A percentile compares a stretch with the other conserved stretches of the same genome.
Evolutionary conservation across 768 basidiomycete species (phyloP).

Genomic region (Psilocybe cyanescens): DNA sequence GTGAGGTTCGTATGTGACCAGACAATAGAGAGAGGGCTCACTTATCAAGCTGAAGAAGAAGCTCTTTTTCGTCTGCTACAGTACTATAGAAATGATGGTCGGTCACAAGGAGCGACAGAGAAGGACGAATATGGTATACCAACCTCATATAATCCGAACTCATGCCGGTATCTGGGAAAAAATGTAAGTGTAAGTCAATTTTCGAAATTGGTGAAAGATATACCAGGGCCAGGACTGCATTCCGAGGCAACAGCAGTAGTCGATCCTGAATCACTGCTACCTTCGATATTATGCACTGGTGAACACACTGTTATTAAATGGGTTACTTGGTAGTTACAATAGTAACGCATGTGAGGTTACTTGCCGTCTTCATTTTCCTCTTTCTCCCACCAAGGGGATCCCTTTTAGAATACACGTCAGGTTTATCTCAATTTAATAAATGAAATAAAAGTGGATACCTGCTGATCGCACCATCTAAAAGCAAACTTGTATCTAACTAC

Average conservation of each 20-base stretch:
- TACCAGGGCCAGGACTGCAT: neutral
- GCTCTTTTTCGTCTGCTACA: too few species aligned
- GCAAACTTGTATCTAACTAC: conserved; percentile 84
- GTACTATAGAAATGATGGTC: too few species aligned
- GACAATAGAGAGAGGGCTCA: neutral
- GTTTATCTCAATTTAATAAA: neutral
- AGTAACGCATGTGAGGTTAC: too few species aligned
- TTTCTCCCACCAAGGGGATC: conserved; percentile 49
- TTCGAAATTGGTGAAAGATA: neutral
- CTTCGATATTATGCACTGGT: neutral
- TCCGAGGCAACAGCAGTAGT: neutral
- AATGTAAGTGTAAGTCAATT: neutral
- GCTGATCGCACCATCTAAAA: conserved; percentile 82
- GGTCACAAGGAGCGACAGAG: too few species aligned
- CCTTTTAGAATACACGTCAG: conserved; percentile 28
- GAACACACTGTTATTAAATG: too few species aligned
- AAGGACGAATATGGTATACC: too few species aligned
- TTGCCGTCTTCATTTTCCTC: neutral
- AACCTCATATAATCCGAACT: too few species aligned
- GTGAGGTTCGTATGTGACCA: neutral
- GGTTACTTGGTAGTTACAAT: too few species aligned
- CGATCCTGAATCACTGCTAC: neutral
- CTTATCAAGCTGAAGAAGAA: neutral
- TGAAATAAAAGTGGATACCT: conserved; percentile 36
- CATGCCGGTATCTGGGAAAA: too few species aligned